These are phyloP conservation scores for Colletotrichum orbiculare DNA, from an alignment of 2,329 filamentous ascomycete genomes.

Conservation along the genomic window DNA sequence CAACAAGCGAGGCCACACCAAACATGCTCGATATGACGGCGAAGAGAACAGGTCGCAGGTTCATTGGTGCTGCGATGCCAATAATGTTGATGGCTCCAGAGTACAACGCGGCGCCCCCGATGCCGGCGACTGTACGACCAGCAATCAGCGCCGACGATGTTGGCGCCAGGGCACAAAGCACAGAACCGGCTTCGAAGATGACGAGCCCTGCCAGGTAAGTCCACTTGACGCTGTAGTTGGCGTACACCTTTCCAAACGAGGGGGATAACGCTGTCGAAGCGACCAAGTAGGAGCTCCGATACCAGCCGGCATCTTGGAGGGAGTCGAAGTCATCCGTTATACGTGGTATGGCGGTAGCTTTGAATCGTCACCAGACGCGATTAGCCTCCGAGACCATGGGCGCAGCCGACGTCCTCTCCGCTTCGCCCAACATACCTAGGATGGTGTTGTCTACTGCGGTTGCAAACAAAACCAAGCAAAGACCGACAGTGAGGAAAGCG, in stretches of 20 bases:
- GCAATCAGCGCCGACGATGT: conserved; percentile 61
- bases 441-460: conserved; percentile 16
- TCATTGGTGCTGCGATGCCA: conserved; percentile 46
- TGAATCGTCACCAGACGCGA: not conserved
- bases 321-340: conserved; percentile 35
- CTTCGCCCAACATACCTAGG: conserved; percentile 4
- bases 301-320: conserved; percentile 32
- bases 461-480: conserved; percentile 15
- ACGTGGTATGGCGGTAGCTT: conserved; percentile 41
- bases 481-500: not conserved
- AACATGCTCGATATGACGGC: conserved; percentile 58
- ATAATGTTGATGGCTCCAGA: conserved; percentile 62
- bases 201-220: conserved; percentile 55
- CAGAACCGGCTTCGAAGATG: conserved; percentile 55
- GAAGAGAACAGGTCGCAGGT: conserved; percentile 57
- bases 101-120: conserved; percentile 62
- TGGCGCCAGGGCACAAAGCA: conserved; percentile 57
- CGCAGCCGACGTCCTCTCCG: not conserved
- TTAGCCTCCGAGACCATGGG: conserved; percentile 45
- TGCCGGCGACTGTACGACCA: conserved; percentile 62
- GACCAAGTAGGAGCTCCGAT: conserved; percentile 3
- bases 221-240: conserved; percentile 60
- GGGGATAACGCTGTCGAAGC: conserved; percentile 49
- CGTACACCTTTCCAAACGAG: conserved; percentile 65
- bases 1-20: conserved; percentile 54